Conservation (phyloP, 768 basidiomycete genomes). For the Russula earlei region DNA sequence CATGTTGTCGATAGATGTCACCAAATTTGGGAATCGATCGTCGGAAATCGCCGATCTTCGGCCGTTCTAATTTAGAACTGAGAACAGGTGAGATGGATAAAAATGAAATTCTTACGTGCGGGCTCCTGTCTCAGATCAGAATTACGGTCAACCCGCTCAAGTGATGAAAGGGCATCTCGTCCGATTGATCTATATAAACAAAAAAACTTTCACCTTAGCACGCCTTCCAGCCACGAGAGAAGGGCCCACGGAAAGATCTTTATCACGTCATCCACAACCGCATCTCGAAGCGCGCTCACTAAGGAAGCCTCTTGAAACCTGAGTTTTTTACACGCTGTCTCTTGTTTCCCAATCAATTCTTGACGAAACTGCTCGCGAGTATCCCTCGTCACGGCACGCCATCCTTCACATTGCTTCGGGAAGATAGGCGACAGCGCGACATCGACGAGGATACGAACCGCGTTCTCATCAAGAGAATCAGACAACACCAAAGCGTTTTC, state of each 20-base stretch:
- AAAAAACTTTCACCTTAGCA: too few relatives aligned
- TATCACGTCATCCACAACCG: neutral
- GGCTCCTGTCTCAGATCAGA: neutral
- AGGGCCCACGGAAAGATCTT: slow-evolving; percentile 4
- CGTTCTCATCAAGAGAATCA: neutral
- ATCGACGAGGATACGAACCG: neutral
- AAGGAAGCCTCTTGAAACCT: neutral
- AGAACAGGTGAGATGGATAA: neutral
- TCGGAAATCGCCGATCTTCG: neutral
- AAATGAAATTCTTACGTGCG: neutral
- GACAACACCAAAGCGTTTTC: neutral
- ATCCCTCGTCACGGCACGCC: neutral
- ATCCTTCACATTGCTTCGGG: neutral
- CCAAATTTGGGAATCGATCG: neutral
- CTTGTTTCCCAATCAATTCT: neutral
- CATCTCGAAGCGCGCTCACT: neutral
- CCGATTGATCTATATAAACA: too few relatives aligned
- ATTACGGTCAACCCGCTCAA: too few relatives aligned
- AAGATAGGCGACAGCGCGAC: neutral
- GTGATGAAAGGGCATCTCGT: too few relatives aligned
- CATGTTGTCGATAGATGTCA: too few relatives aligned
- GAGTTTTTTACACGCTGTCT: neutral
- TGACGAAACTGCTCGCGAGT: neutral
- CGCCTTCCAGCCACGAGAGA: too few relatives aligned
- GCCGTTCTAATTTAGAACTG: neutral